These are phyloP conservation scores for Symbiodinium pilosum DNA, from an alignment of 73 alveolate genomes.

Conservation along the genomic window DNA sequence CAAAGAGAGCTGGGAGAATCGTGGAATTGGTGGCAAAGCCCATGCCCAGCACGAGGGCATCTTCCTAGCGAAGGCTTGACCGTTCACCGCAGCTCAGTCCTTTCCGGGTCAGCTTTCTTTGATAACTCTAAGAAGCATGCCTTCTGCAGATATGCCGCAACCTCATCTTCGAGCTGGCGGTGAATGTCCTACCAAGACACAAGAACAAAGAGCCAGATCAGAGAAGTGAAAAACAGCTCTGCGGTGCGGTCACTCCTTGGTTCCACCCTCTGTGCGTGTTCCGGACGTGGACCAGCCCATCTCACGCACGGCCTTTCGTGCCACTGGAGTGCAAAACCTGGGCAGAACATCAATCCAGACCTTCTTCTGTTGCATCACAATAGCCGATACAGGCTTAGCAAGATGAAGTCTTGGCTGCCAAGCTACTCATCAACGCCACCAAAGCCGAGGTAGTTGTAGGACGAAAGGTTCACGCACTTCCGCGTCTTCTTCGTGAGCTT, in stretches of 20 bases:
- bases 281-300: conserved; percentile 77
- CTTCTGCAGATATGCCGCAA: conserved; percentile 57
- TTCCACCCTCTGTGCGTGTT: conserved; percentile 83
- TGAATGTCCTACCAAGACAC: conserved; percentile 37
- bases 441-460: conserved; percentile 92
- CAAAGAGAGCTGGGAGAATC: conserved; percentile 79
- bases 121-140: no score
- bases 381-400: background rate
- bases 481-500: conserved; percentile 63
- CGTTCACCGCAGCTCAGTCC: background rate
- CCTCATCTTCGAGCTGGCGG: conserved; percentile 71
- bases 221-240: no score
- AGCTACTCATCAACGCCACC: conserved; percentile 81
- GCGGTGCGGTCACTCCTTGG: conserved; percentile 41
- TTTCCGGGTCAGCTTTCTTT: no score
- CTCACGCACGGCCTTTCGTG: conserved; percentile 79
- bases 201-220: background rate
- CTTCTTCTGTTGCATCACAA: no score
- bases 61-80: conserved; percentile 27
- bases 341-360: background rate
- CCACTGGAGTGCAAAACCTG: conserved; percentile 88
- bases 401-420: background rate
- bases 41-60: conserved; percentile 94
- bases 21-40: conserved; percentile 94
- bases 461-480: conserved; percentile 86